Evolutionary conservation across 352 stramenopile genomes (phyloP).

Genomic region (Phytophthora colocasiae): DNA sequence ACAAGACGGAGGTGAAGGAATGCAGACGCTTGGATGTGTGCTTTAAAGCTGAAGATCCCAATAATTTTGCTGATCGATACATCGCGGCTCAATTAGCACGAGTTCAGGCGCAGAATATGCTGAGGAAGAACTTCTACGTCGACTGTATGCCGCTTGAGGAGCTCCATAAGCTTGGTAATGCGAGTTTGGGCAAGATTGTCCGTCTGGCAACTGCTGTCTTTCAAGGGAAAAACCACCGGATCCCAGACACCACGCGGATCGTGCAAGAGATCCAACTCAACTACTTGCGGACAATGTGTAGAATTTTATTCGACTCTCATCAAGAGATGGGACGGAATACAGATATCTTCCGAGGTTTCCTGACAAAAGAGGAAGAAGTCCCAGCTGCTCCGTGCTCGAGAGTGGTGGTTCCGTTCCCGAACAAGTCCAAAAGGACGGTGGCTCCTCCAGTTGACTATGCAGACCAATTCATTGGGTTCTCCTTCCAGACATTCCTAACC

Average conservation of each 20-base stretch:
- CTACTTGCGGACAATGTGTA: constrained; percentile 93
- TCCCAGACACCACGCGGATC: constrained; percentile 80
- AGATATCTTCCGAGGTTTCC: constrained; percentile 68
- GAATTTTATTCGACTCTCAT: constrained; percentile 90
- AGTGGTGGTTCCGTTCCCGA: constrained; percentile 36
- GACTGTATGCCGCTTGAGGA: constrained; percentile 89
- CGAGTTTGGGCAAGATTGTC: constrained; percentile 82
- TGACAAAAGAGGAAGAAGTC: constrained; percentile 54
- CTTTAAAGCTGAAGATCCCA: constrained; percentile 83
- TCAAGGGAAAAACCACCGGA: constrained; percentile 68
- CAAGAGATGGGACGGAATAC: constrained; percentile 56
- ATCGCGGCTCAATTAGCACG: constrained; percentile 62
- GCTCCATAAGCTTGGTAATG: constrained; percentile 82
- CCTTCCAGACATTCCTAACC: constrained; percentile 87
- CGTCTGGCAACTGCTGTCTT: constrained; percentile 69
- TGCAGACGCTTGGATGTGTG: constrained; percentile 71
- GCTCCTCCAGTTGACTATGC: constrained; percentile 81
- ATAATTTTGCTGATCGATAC: constrained; percentile 81
- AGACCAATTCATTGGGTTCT: constrained; percentile 89
- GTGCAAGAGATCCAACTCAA: constrained; percentile 92
- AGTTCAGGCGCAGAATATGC: constrained; percentile 67
- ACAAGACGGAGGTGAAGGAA: constrained; percentile 63
- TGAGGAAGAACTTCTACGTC: constrained; percentile 85
- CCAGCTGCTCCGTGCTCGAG: constrained; percentile 46
- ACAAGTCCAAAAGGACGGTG: constrained; percentile 31